Conservation (phyloP, 805 yeast genomes). For the Tetrapisispora nanseiensis region DNA sequence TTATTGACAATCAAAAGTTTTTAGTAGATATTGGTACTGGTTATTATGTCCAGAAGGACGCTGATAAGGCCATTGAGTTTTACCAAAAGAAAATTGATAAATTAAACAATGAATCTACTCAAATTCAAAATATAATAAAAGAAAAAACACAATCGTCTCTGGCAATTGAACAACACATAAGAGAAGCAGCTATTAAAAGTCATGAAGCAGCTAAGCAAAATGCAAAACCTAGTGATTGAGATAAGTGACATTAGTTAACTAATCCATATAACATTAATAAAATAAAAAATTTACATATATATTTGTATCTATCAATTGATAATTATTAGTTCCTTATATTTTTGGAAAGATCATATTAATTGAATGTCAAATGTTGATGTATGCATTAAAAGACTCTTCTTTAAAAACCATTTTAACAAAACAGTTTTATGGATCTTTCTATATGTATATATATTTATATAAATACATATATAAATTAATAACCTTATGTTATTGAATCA, state of each 20-base stretch:
- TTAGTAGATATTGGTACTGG: conserved; percentile 96
- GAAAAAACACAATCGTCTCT: conserved; percentile 49
- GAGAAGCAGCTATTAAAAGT: conserved; percentile 20
- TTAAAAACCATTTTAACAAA: not conserved
- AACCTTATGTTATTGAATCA: not conserved
- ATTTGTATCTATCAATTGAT: too few relatives aligned
- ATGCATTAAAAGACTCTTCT: conserved; percentile 1
- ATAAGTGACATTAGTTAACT: too few relatives aligned
- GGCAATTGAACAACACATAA: conserved; percentile 26
- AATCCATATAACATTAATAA: too few relatives aligned
- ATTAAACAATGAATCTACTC: conserved; percentile 59
- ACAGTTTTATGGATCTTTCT: not conserved
- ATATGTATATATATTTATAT: too few relatives aligned
- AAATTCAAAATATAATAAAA: conserved; percentile 62
- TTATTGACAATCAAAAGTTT: conserved; percentile 54
- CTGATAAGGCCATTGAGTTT: conserved; percentile 56
- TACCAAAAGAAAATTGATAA: conserved; percentile 67
- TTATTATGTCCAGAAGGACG: conserved; percentile 75
- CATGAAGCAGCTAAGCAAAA: conserved; percentile 12
- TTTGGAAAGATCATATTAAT: too few relatives aligned
- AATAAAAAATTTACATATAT: too few relatives aligned
- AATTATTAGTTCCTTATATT: too few relatives aligned
- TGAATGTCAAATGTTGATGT: not conserved
- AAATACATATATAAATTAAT: not conserved
- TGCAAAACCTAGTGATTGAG: not conserved